These are phyloP conservation scores for Handroanthus guayacan DNA, from an alignment of 257 asterid genomes.

Conservation along the genomic window DNA sequence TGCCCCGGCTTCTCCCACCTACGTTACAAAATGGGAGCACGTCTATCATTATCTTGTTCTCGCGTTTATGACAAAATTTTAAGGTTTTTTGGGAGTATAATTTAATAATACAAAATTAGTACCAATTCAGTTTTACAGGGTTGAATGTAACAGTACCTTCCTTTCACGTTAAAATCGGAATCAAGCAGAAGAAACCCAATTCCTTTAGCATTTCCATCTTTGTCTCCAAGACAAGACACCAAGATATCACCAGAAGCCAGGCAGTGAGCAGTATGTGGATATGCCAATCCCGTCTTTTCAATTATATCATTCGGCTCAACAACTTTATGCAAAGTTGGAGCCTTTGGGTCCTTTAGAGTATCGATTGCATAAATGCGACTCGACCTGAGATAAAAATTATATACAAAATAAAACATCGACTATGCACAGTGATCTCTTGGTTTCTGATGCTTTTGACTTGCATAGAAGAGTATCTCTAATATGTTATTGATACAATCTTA, in stretches of 20 bases:
- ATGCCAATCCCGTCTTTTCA: constrained; percentile 89
- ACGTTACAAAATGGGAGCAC: background rate
- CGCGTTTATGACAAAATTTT: background rate
- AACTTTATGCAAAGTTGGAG: constrained; percentile 77
- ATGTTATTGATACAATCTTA: too few species aligned
- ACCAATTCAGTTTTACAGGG: too few species aligned
- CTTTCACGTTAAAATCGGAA: constrained; percentile 88
- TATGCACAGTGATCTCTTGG: too few species aligned
- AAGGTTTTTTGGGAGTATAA: background rate
- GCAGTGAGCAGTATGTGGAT: constrained; percentile 97
- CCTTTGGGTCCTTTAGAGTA: constrained; percentile 78
- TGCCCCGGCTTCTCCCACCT: constrained; percentile 99
- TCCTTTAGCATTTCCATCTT: constrained; percentile 95
- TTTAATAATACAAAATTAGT: too few species aligned
- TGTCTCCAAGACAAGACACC: constrained; percentile 98
- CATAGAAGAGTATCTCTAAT: too few species aligned
- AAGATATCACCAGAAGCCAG: constrained; percentile 96
- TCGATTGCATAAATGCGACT: constrained; percentile 96
- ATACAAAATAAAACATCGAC: background rate
- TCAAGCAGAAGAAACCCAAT: constrained; percentile 94
- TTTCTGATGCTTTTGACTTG: too few species aligned
- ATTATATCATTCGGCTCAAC: constrained; percentile 80
- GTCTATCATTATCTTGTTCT: background rate
- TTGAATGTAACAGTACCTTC: constrained; percentile 60
- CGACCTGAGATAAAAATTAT: constrained; percentile 59